Base-by-base conservation (phyloP, 768 basidiomycete genomes). In the Boletus subparvulus region DNA sequence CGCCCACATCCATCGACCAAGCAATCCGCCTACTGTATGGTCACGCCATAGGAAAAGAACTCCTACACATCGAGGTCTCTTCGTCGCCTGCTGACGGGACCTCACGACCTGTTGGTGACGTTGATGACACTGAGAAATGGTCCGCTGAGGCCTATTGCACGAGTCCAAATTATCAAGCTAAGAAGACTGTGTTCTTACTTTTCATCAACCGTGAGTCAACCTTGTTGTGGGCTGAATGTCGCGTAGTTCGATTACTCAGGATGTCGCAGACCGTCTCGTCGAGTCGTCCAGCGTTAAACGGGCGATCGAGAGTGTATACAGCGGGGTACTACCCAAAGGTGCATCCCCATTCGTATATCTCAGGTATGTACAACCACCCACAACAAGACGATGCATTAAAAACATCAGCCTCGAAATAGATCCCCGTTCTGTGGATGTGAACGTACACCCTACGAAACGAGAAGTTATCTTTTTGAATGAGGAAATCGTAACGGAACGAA, bases 391-490 rank as follows among this genome's bases (percentile, higher is more conserved):
- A 17, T 39, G 32, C 13, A 48, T 56, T 58, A 14, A 48, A 47
- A 42, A 46, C 45, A 26, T 28, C 57, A 95, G 94, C 62, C 71
- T 98, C 42, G 78, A 86, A 41, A 87, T 98, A 62, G 87, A 94
- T 58, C 93, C 94, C 0, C 81, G 84, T 32, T 85, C 89, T 26
- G 88, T 99, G 17, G 97, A 99, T 64, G 95, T 98, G 52, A 99
- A 99, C 64, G 94, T 98, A 9, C 95, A 98, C 68, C 97, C 96
- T 0, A 98, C 97, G 3, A 99, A 99, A 70, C 88, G 90, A 44
- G 95, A 98, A 69, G 94, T 98, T 1, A 92, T 94, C 62, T 98
- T 98, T 65, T 71, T 98, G 47, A 85, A 97, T 59, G 94, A 98
- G 69, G 96, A 98, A 50, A 77, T 74, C 14, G 91, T 98, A 65